Conservation (phyloP, 306 rosid species). For the Fragaria vesca region DNA sequence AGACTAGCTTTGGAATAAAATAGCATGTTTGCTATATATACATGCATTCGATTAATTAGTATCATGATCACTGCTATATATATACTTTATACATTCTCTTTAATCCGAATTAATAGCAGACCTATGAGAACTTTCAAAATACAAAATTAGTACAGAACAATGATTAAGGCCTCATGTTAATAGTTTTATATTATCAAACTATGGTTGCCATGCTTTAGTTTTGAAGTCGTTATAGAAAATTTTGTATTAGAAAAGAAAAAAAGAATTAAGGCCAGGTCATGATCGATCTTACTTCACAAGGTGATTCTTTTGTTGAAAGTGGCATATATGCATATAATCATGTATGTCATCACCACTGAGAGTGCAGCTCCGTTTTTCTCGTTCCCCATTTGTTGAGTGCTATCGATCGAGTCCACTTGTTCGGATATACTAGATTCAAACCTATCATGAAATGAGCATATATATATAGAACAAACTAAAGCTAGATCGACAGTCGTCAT, state of each 20-base stretch:
- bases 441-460: neutral
- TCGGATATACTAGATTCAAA: neutral
- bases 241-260: too few species aligned
- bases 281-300: too few species aligned
- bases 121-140: neutral
- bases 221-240: too few species aligned
- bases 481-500: too few species aligned
- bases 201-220: too few species aligned
- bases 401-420: neutral
- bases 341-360: neutral
- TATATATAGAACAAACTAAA: neutral
- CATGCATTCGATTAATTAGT: neutral
- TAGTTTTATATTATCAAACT: neutral
- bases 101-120: neutral
- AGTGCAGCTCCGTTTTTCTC: neutral
- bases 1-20: neutral
- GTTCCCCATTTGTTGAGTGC: conserved; percentile 15
- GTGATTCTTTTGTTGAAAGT: too few species aligned
- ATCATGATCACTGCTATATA: neutral
- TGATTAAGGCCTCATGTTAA: neutral
- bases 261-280: too few species aligned
- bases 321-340: too few species aligned
- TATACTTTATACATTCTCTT: neutral
- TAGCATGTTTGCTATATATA: neutral
- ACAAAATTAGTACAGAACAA: neutral